Base-by-base conservation (phyloP, 163 green algal species). In the Coccomyxa subellipsoidea region DNA sequence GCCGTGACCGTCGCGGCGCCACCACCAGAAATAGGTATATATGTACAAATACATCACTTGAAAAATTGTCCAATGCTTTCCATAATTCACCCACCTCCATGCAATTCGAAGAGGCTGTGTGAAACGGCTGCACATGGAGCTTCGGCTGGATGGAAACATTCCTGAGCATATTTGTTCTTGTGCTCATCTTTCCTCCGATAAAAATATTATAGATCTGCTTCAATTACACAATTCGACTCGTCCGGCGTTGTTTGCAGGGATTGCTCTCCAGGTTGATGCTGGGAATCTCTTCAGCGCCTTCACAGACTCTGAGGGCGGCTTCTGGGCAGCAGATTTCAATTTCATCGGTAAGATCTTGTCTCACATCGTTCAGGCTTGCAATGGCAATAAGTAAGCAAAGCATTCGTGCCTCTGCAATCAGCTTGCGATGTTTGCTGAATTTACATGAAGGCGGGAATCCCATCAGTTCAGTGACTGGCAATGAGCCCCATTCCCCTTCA, bases 261-360 rank as follows among this genome's bases (percentile, higher is more conserved):
- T 12, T 32, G 66, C n/a, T 8, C 32, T 73, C 66, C 66, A 73
- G 66, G 66, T 73, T 18, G 66, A 73, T 23, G 32, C 66, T 34
- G 66, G 66, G 21, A 73, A 73, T 7, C n/a, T 73, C 10, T 73
- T 73, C 66, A 73, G 66, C 66, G 66, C 66, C 6, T 73, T 73
- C 66, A 32, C 27, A 5, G 66, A 73, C 66, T 73, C 66, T 2
- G 18, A 32, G 31, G 66, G 66, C 21, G 29, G 27, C 29, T 34
- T 73, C 4, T 73, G 66, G 66, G 29, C 27, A 34, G 66, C 66
- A 32, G 66, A 73, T 23, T 73, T 73, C 66, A 73, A 73, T 6
- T 73, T 73, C 4, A 18, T 73, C 8, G 66, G 66, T 73, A n/a
- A 73, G 66, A 72, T 32, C n/a, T n/a, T n/a, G n/a, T n/a, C n/a